A percentile compares a stretch with the other conserved stretches of the same genome.
These are phyloP conservation scores for Cyamopsis tetragonoloba DNA, from an alignment of 306 rosid genomes.

Conservation along the genomic window DNA sequence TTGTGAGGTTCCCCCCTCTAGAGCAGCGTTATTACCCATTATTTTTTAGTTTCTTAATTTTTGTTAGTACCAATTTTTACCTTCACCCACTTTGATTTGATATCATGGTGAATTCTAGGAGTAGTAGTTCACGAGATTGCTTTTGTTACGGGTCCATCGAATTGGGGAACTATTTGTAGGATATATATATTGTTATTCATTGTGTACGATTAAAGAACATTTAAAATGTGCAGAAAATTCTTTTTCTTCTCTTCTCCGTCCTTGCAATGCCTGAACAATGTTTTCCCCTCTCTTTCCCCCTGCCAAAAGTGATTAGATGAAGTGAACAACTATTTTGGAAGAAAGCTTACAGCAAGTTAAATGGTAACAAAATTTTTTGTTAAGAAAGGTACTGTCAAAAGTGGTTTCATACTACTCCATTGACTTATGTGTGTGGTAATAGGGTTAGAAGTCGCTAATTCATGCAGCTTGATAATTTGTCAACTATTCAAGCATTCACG, in stretches of 20 bases:
- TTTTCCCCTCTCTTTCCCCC: not conserved
- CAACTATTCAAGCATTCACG: not conserved
- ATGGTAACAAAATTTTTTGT: not conserved
- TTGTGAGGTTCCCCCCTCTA: constrained; percentile 57
- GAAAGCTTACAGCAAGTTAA: not conserved
- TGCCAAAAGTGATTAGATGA: not conserved
- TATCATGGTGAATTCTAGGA: constrained; percentile 62
- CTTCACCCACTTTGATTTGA: constrained; percentile 43
- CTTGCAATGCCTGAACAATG: not conserved
- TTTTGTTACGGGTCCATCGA: constrained; percentile 62
- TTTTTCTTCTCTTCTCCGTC: constrained; percentile 35
- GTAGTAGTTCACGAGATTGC: constrained; percentile 69
- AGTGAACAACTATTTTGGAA: not conserved
- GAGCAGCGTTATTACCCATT: constrained; percentile 44
- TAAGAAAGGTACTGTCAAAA: not conserved
- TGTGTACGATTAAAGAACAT: constrained; percentile 71
- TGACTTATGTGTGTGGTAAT: not conserved
- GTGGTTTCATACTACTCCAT: not conserved
- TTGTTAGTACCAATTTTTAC: constrained; percentile 59
- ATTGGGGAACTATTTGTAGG: constrained; percentile 75
- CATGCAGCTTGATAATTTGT: not conserved
- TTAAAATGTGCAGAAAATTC: constrained; percentile 89
- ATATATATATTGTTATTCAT: constrained; percentile 62
- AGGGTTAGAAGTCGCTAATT: not conserved
- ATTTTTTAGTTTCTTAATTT: constrained; percentile 48